phyloP scores from a whole-genome alignment of 345 rosid genomes.

The Brassica incana region DNA sequence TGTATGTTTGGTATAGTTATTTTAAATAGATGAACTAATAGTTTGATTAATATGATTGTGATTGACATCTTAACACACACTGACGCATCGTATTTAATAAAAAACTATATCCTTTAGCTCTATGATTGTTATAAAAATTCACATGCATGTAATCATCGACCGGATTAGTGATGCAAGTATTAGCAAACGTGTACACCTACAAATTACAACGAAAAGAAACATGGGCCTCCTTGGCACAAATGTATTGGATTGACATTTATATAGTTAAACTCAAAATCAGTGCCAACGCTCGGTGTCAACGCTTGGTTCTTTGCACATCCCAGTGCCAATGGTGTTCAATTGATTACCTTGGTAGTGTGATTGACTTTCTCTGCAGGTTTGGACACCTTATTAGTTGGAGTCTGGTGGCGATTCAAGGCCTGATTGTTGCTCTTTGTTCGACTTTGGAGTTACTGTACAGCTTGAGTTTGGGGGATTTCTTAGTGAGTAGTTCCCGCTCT shows the following conservation, averaged over 20 bases:
- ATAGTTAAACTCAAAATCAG: slow-evolving; percentile 22
- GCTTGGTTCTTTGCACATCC: no score
- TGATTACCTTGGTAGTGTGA: no score
- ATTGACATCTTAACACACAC: neutral
- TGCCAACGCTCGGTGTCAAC: neutral
- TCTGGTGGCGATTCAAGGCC: no score
- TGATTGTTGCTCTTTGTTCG: no score
- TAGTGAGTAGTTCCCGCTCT: no score
- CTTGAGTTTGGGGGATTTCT: no score
- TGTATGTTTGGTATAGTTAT: neutral
- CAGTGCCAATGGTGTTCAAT: no score
- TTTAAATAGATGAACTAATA: neutral
- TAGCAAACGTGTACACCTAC: slow-evolving; percentile 18
- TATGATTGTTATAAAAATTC: neutral
- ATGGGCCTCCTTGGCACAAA: neutral
- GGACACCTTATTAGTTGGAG: no score
- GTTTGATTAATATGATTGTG: neutral
- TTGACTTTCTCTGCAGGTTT: no score
- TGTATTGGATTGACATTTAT: neutral
- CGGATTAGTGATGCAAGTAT: slow-evolving; percentile 3
- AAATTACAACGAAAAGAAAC: neutral
- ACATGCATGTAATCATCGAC: slow-evolving; percentile 6
- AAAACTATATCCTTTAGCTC: neutral
- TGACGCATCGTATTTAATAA: neutral
- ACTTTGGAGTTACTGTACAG: no score